These are phyloP conservation scores for Scutellaria minor DNA, from an alignment of 257 asterid genomes.

Conservation along the genomic window DNA sequence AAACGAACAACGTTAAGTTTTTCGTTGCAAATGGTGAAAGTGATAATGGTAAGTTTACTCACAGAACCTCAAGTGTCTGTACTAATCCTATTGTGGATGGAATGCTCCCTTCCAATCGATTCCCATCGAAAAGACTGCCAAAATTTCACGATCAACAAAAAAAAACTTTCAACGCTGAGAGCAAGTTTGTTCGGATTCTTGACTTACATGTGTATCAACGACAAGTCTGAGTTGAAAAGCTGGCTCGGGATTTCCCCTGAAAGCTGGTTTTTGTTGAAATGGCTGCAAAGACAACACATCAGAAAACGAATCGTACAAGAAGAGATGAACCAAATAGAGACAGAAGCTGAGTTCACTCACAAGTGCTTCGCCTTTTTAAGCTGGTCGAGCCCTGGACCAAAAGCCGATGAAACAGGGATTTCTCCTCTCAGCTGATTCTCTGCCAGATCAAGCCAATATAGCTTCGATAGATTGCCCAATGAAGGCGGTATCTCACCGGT, in stretches of 20 bases:
- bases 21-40: slow-evolving; percentile 15
- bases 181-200: background rate
- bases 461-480: slow-evolving; percentile 78
- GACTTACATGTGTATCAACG: slow-evolving; percentile 85
- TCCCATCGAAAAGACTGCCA: slow-evolving; percentile 77
- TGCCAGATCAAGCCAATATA: slow-evolving; percentile 94
- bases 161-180: slow-evolving; percentile 1
- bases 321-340: background rate
- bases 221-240: slow-evolving; percentile 75
- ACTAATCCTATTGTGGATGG: slow-evolving; percentile 75
- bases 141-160: background rate
- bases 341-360: slow-evolving; percentile 49
- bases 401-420: slow-evolving; percentile 71
- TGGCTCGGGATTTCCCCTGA: slow-evolving; percentile 73
- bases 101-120: slow-evolving; percentile 70
- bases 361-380: slow-evolving; percentile 92
- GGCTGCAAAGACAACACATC: slow-evolving; percentile 60
- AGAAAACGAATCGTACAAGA: slow-evolving; percentile 29
- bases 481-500: slow-evolving; percentile 88
- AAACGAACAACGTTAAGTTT: background rate
- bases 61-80: slow-evolving; percentile 91
- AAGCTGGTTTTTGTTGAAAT: slow-evolving; percentile 88
- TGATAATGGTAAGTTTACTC: slow-evolving; percentile 51
- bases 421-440: slow-evolving; percentile 82
- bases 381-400: slow-evolving; percentile 78